Percentiles rank a stretch among this genome's conserved stretches.
These are phyloP conservation scores for Conringia planisiliqua DNA, from an alignment of 345 rosid species.

Conservation along the genomic window DNA sequence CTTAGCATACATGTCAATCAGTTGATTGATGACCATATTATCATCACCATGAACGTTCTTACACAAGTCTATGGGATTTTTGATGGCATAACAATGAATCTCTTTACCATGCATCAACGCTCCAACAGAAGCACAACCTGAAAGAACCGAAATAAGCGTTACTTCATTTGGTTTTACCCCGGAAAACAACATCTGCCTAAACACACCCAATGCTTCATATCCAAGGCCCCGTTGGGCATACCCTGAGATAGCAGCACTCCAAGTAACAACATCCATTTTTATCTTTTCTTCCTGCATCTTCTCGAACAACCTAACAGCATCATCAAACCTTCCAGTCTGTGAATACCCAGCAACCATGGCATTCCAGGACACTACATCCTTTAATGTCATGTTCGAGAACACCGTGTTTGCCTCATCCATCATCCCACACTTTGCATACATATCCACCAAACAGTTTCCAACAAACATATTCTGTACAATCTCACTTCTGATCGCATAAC, in stretches of 20 bases:
- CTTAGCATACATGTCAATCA: conserved; percentile 81
- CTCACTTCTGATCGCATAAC: conserved; percentile 50
- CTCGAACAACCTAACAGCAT: conserved; percentile 55
- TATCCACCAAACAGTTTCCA: conserved; percentile 70
- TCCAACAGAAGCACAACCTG: conserved; percentile 76
- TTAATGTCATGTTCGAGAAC: conserved; percentile 51
- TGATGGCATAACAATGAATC: conserved; percentile 66
- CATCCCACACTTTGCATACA: conserved; percentile 81
- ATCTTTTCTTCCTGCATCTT: conserved; percentile 60
- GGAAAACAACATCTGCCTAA: conserved; percentile 57
- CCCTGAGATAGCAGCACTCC: conserved; percentile 89
- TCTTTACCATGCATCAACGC: conserved; percentile 72
- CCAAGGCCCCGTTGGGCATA: conserved; percentile 77
- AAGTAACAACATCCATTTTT: conserved; percentile 68
- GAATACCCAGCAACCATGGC: conserved; percentile 83
- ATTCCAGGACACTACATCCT: conserved; percentile 90
- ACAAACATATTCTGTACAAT: conserved; percentile 58
- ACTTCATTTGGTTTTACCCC: conserved; percentile 59
- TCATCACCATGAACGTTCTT: conserved; percentile 42
- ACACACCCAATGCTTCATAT: conserved; percentile 59
- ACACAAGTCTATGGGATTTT: conserved; percentile 40
- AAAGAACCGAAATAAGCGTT: conserved; percentile 73
- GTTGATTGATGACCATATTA: conserved; percentile 56
- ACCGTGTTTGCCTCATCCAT: conserved; percentile 57
- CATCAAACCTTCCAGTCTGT: conserved; percentile 60